phyloP scores from a whole-genome alignment of 2,329 filamentous ascomycete species.

The Scolecobasidium constrictum region DNA sequence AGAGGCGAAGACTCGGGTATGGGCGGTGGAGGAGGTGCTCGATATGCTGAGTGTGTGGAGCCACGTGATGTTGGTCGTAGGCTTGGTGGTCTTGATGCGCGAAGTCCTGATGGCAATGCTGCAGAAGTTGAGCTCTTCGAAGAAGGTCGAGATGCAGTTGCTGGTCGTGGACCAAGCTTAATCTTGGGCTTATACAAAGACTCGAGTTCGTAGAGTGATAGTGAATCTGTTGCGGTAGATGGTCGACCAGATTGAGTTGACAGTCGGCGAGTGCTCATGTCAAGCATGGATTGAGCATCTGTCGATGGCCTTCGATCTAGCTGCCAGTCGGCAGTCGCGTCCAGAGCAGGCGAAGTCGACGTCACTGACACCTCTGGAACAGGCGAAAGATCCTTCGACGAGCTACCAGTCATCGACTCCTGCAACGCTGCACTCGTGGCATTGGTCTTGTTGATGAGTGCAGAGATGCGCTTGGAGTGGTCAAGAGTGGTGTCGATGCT shows the following conservation, averaged over 20 bases:
- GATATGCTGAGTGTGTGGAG: slow-evolving; percentile 16
- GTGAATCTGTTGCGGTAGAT: slow-evolving; percentile 25
- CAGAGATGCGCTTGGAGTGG: slow-evolving; percentile 3
- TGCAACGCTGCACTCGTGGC: slow-evolving; percentile 5
- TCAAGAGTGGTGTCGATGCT: background rate
- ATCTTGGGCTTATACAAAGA: slow-evolving; percentile 62
- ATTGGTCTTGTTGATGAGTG: background rate
- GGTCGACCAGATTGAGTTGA: slow-evolving; percentile 31
- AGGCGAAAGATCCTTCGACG: background rate
- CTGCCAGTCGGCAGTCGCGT: slow-evolving; percentile 1
- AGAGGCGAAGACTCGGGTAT: slow-evolving; percentile 19
- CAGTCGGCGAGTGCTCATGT: slow-evolving; percentile 29
- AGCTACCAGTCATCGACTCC: slow-evolving; percentile 1
- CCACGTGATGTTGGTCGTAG: slow-evolving; percentile 9
- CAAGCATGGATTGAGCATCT: slow-evolving; percentile 3
- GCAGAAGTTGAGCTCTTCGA: slow-evolving; percentile 54
- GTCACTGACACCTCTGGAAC: background rate
- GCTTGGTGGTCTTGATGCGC: slow-evolving; percentile 5
- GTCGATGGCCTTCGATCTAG: background rate
- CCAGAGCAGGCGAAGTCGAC: background rate
- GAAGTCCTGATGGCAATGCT: slow-evolving; percentile 66
- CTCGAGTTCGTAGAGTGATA: slow-evolving; percentile 31
- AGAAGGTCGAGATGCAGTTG: slow-evolving; percentile 40
- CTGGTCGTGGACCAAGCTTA: slow-evolving; percentile 79
- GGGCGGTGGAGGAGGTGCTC: slow-evolving; percentile 23